Percentiles rank a stretch among this genome's conserved stretches.
These are phyloP conservation scores for Jacaranda mimosifolia DNA, from an alignment of 257 asterid genomes.

Conservation along the genomic window DNA sequence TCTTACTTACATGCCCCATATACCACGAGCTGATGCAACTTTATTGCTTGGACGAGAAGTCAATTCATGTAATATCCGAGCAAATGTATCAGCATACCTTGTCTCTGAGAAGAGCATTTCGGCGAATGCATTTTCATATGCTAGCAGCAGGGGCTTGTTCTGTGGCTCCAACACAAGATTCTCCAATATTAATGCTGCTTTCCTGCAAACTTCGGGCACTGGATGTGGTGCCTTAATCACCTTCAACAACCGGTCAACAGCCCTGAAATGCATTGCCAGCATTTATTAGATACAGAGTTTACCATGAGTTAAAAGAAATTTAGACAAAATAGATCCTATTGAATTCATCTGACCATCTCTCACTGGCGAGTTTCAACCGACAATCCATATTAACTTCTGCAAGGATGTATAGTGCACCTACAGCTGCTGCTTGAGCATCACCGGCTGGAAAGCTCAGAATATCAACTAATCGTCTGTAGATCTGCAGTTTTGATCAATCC, in stretches of 20 bases:
- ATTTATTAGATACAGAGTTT: constrained; percentile 12
- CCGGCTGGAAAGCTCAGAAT: constrained; percentile 85
- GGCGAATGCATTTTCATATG: constrained; percentile 85
- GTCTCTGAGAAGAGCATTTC: constrained; percentile 89
- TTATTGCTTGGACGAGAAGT: constrained; percentile 87
- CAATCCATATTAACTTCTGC: constrained; percentile 92
- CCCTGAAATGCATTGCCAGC: constrained; percentile 59
- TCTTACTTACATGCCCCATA: constrained; percentile 85
- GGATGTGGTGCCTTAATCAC: constrained; percentile 89
- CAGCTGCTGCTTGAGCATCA: constrained; percentile 97
- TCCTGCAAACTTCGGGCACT: constrained; percentile 92
- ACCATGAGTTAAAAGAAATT: neutral
- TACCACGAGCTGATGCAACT: constrained; percentile 83
- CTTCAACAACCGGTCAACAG: constrained; percentile 86
- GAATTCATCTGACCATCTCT: constrained; percentile 72
- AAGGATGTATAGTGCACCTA: constrained; percentile 91
- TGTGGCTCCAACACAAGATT: constrained; percentile 97
- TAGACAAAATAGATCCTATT: neutral
- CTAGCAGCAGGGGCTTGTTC: constrained; percentile 79
- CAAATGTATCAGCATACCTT: constrained; percentile 80
- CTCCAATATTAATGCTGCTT: constrained; percentile 88
- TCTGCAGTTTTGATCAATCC: constrained; percentile 50
- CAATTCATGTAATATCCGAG: constrained; percentile 84
- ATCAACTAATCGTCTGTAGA: constrained; percentile 83
- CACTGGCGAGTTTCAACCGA: constrained; percentile 91